These are phyloP conservation scores for Lachnellula suecica DNA, from an alignment of 2,329 filamentous ascomycete species.

Conservation along the genomic window DNA sequence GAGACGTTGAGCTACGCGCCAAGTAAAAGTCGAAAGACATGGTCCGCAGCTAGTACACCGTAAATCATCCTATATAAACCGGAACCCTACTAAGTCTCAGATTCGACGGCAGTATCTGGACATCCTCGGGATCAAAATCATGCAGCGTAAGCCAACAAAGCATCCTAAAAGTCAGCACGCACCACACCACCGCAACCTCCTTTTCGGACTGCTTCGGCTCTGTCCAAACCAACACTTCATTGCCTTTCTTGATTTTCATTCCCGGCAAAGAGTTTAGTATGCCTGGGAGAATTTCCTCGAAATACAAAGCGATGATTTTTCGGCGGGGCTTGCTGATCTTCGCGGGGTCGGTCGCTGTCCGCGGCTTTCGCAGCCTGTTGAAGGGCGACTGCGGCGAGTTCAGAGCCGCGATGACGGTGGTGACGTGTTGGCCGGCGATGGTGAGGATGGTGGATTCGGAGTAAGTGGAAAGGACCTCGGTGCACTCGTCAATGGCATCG, in stretches of 20 bases:
- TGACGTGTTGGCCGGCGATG: not conserved
- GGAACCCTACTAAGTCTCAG: slow-evolving; percentile 52
- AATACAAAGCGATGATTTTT: no score
- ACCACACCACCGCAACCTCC: slow-evolving; percentile 41
- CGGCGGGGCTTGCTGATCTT: no score
- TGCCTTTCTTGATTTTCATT: no score
- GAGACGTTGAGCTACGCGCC: not conserved
- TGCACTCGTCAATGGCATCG: not conserved
- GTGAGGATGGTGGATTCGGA: not conserved
- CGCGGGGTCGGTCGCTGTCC: no score
- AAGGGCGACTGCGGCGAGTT: no score
- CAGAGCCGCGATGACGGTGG: no score
- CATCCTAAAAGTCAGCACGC: slow-evolving; percentile 53
- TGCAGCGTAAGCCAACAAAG: slow-evolving; percentile 56
- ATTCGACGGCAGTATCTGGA: slow-evolving; percentile 52
- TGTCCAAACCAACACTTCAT: no score
- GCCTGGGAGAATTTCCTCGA: no score
- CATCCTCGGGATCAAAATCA: slow-evolving; percentile 52
- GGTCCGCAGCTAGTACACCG: not conserved
- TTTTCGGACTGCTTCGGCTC: slow-evolving; percentile 21
- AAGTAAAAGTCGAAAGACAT: not conserved
- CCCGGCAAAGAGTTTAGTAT: no score
- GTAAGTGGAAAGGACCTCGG: not conserved
- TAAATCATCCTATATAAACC: slow-evolving; percentile 43
- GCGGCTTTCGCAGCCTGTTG: no score